Evolutionary conservation across 257 asterid species (phyloP).

Genomic region (Solanum ossicruentum): DNA sequence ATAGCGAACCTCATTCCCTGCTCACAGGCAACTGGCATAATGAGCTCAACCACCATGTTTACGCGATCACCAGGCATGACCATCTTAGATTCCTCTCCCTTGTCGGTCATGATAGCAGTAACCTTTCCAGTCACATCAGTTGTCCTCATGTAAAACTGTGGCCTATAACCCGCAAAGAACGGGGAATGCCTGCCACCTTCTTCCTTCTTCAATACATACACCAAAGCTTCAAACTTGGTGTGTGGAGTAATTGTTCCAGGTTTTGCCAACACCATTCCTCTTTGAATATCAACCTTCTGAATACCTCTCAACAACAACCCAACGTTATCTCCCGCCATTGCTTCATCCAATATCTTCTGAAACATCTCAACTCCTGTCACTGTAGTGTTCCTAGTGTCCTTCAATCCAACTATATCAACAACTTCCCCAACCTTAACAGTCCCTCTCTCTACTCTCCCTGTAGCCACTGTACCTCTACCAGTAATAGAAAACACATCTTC

Average conservation of each 20-base stretch:
- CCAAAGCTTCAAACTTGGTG: slow-evolving; percentile 59
- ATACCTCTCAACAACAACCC: slow-evolving; percentile 87
- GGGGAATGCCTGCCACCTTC: slow-evolving; percentile 99
- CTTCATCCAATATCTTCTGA: slow-evolving; percentile 83
- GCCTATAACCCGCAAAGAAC: slow-evolving; percentile 82
- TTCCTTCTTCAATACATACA: slow-evolving; percentile 94
- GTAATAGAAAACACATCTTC: slow-evolving; percentile 93
- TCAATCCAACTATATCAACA: slow-evolving; percentile 69
- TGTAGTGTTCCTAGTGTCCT: slow-evolving; percentile 60
- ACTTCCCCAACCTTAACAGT: slow-evolving; percentile 59
- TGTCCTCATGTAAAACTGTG: slow-evolving; percentile 97
- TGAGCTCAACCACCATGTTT: slow-evolving; percentile 91
- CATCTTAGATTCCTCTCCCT: slow-evolving; percentile 83
- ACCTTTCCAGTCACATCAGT: slow-evolving; percentile 68
- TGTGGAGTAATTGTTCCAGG: slow-evolving; percentile 85
- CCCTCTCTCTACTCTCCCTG: slow-evolving; percentile 92
- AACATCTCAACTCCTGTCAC: slow-evolving; percentile 97
- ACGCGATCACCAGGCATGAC: slow-evolving; percentile 97
- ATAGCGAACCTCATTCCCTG: slow-evolving; percentile 98
- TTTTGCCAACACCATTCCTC: slow-evolving; percentile 93
- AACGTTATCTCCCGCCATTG: slow-evolving; percentile 92
- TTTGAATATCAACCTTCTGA: slow-evolving; percentile 71
- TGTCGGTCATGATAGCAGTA: slow-evolving; percentile 26
- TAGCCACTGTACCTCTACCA: slow-evolving; percentile 93
- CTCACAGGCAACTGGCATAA: slow-evolving; percentile 88